Evolutionary conservation across 805 yeast species (phyloP).

Genomic region (Kodamaea leandrae): DNA sequence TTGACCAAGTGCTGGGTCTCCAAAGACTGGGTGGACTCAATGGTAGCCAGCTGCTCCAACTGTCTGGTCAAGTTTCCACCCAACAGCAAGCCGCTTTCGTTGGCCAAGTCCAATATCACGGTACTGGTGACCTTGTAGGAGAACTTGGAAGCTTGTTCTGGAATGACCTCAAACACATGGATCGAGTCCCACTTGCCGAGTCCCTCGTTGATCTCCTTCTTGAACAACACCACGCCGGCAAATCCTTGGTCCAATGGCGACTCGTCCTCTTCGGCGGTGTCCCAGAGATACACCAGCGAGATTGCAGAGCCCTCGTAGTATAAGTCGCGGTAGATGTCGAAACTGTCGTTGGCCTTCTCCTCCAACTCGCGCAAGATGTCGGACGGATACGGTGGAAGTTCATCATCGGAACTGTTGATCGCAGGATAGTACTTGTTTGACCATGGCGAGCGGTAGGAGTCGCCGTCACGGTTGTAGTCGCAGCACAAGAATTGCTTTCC

Average conservation of each 20-base stretch:
- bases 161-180: slow-evolving; percentile 79
- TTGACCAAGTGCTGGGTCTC: slow-evolving; percentile 77
- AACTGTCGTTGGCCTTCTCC: slow-evolving; percentile 79
- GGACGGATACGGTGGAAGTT: slow-evolving; percentile 70
- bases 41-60: slow-evolving; percentile 38
- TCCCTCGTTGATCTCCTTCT: slow-evolving; percentile 56
- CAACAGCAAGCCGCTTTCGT: slow-evolving; percentile 40
- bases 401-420: slow-evolving; percentile 44
- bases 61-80: slow-evolving; percentile 89
- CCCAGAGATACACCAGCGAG: slow-evolving; percentile 91
- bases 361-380: slow-evolving; percentile 68
- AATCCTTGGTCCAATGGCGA: slow-evolving; percentile 50
- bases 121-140: slow-evolving; percentile 80
- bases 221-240: slow-evolving; percentile 88
- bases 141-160: slow-evolving; percentile 36
- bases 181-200: slow-evolving; percentile 85
- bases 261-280: slow-evolving; percentile 58
- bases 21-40: slow-evolving; percentile 41
- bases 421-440: slow-evolving; percentile 66
- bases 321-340: slow-evolving; percentile 87
- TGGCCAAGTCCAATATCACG: slow-evolving; percentile 68
- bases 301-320: slow-evolving; percentile 90
- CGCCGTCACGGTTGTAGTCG: slow-evolving; percentile 95
- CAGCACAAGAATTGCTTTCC: slow-evolving; percentile 78
- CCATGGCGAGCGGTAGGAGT: slow-evolving; percentile 90